These are phyloP conservation scores for Boletellus ananas DNA, from an alignment of 768 basidiomycete genomes.

Conservation along the genomic window DNA sequence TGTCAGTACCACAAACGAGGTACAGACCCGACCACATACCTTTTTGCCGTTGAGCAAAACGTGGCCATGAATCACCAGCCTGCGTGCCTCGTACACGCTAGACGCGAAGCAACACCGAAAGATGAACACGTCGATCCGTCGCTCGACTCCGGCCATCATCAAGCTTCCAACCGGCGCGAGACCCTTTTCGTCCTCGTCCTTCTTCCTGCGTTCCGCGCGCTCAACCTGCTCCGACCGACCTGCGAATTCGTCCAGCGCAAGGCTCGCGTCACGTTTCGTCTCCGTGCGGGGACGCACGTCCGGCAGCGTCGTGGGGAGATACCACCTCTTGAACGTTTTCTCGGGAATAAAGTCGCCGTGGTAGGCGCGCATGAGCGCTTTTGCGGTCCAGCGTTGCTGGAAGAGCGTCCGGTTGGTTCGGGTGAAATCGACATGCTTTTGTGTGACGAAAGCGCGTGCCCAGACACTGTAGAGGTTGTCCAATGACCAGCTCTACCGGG, in stretches of 20 bases:
- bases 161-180: constrained; percentile 90
- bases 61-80: constrained; percentile 81
- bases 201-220: constrained; percentile 42
- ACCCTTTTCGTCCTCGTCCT: constrained; percentile 54
- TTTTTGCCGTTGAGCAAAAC: constrained; percentile 87
- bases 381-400: constrained; percentile 89
- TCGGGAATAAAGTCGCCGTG: constrained; percentile 94
- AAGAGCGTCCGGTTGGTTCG: constrained; percentile 62
- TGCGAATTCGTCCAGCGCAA: constrained; percentile 55
- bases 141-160: constrained; percentile 94
- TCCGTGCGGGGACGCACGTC: constrained; percentile 68
- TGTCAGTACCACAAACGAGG: neutral
- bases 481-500: constrained; percentile 75
- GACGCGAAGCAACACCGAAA: constrained; percentile 86
- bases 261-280: constrained; percentile 35
- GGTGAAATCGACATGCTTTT: constrained; percentile 50
- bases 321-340: constrained; percentile 93
- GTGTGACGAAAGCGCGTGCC: constrained; percentile 60
- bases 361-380: constrained; percentile 85
- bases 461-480: constrained; percentile 89
- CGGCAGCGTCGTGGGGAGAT: constrained; percentile 81
- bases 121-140: constrained; percentile 87
- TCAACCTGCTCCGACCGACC: constrained; percentile 43
- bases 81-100: constrained; percentile 86
- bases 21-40: constrained; percentile 43